Percentiles rank a stretch among this genome's conserved stretches.
phyloP scores from a whole-genome alignment of 768 basidiomycete genomes.

The Hygrophorus russula region DNA sequence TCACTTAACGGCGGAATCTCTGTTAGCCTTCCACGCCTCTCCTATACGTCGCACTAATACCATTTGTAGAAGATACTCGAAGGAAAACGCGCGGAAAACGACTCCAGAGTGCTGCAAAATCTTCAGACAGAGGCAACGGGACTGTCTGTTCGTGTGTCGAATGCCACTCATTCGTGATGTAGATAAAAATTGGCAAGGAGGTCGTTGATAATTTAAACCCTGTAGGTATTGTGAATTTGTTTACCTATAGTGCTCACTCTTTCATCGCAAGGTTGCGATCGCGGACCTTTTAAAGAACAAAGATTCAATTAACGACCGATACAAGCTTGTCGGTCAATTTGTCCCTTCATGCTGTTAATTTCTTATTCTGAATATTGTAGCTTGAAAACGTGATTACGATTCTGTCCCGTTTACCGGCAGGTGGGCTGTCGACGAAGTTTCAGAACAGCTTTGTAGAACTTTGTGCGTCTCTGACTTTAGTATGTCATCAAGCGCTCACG shows the following conservation, averaged over 20 bases:
- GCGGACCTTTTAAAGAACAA: constrained; percentile 51
- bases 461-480: constrained; percentile 29
- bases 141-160: background rate
- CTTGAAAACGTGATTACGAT: constrained; percentile 62
- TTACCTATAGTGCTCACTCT: background rate
- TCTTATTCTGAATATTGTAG: constrained; percentile 23
- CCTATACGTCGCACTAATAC: background rate
- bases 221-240: constrained; percentile 20
- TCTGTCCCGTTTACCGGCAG: constrained; percentile 46
- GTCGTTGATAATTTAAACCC: constrained; percentile 27
- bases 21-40: background rate
- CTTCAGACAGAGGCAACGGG: constrained; percentile 32
- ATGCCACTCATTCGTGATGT: constrained; percentile 3
- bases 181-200: constrained; percentile 35
- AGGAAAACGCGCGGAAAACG: background rate
- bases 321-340: constrained; percentile 48
- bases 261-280: constrained; percentile 34
- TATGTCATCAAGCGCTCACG: background rate
- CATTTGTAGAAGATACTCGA: too few relatives aligned
- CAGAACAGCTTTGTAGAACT: constrained; percentile 42
- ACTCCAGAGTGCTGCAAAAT: constrained; percentile 25
- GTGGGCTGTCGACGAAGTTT: constrained; percentile 22
- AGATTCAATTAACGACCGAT: constrained; percentile 65
- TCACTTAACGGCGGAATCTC: background rate
- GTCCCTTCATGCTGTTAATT: background rate